phyloP scores from a whole-genome alignment of 495 filamentous ascomycete species.

The Astrothelium subdiscretum region DNA sequence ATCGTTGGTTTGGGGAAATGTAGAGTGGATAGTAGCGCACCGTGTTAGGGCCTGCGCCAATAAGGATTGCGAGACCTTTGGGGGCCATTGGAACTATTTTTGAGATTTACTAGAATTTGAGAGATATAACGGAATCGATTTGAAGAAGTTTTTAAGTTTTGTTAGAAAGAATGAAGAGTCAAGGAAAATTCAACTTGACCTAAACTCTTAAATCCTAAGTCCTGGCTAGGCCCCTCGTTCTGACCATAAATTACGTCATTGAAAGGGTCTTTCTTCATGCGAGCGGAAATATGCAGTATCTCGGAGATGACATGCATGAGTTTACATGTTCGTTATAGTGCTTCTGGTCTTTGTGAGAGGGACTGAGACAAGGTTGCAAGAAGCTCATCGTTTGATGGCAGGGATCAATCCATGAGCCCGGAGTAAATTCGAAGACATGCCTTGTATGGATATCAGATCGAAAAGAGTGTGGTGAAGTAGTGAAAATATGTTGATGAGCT shows the following conservation, averaged over 20 bases:
- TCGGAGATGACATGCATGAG: background rate
- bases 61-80: conserved; percentile 34
- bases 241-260: background rate
- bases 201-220: background rate
- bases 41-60: conserved; percentile 34
- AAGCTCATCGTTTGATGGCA: background rate
- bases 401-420: background rate
- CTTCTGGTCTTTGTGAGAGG: background rate
- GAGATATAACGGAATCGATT: no score
- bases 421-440: background rate
- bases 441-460: background rate
- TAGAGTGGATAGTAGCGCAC: conserved; percentile 12
- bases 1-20: background rate
- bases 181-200: background rate
- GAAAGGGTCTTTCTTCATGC: background rate
- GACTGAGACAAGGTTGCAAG: background rate
- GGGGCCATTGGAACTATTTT: conserved; percentile 30
- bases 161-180: background rate
- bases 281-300: background rate
- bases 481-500: background rate
- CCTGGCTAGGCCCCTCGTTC: background rate
- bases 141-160: background rate
- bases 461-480: background rate
- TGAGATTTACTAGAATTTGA: no score
- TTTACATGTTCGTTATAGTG: no score